These are phyloP conservation scores for Penicillium odoratum DNA, from an alignment of 495 filamentous ascomycete genomes.

Conservation along the genomic window DNA sequence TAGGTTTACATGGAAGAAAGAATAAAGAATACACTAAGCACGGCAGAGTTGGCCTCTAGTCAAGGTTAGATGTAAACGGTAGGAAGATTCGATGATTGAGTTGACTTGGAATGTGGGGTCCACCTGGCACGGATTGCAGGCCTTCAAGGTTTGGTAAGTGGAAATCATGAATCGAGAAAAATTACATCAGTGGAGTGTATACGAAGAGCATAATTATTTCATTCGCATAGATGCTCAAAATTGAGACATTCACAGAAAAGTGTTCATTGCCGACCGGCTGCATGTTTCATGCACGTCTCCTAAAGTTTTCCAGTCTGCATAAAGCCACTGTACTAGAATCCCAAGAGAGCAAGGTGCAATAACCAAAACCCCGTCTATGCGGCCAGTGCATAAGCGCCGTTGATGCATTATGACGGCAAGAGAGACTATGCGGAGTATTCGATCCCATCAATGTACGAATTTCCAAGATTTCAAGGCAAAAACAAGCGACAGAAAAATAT, in stretches of 20 bases:
- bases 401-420: constrained; percentile 10
- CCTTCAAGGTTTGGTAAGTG: too few species aligned
- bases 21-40: constrained; percentile 9
- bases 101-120: background rate
- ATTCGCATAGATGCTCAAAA: background rate
- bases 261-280: constrained; percentile 13
- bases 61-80: too few species aligned
- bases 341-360: constrained; percentile 16
- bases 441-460: too few species aligned
- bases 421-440: background rate
- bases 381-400: constrained; percentile 16
- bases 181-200: too few species aligned
- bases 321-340: constrained; percentile 5
- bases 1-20: background rate
- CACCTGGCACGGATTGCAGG: background rate
- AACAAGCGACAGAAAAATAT: background rate
- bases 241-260: constrained; percentile 1
- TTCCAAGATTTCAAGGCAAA: background rate
- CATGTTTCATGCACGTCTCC: constrained; percentile 15
- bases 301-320: constrained; percentile 13
- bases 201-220: too few species aligned
- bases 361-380: background rate
- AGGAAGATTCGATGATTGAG: too few species aligned
- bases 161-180: too few species aligned
- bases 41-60: background rate